Percentiles rank a stretch among this genome's conserved stretches.
Evolutionary conservation across 2,329 filamentous ascomycete genomes (phyloP).

Genomic region (Botrytis cinerea): DNA sequence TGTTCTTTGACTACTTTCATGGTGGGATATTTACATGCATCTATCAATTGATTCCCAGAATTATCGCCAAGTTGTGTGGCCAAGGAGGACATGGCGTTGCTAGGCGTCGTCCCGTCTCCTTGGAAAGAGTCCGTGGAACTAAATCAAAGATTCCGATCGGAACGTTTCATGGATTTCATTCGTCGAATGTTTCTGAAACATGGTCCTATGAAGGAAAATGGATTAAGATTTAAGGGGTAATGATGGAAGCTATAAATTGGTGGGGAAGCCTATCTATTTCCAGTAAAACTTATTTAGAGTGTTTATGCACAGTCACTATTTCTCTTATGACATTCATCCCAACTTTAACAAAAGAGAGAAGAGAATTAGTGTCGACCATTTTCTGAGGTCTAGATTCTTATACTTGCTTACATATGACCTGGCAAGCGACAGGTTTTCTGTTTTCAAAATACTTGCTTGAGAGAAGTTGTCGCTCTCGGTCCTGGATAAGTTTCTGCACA

Average conservation of each 20-base stretch:
- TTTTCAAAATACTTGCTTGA: not conserved
- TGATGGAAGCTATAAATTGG: not conserved
- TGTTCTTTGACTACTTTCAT: slow-evolving; percentile 19
- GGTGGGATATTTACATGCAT: not conserved
- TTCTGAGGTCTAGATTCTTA: not conserved
- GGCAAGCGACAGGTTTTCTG: not conserved
- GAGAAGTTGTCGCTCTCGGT: not conserved
- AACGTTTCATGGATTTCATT: slow-evolving; percentile 1
- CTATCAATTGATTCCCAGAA: not conserved
- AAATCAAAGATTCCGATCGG: not conserved
- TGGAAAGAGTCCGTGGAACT: slow-evolving; percentile 8
- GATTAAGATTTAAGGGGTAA: slow-evolving; percentile 6
- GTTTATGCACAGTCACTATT: not conserved
- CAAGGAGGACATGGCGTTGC: slow-evolving; percentile 6
- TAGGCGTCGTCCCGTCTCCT: slow-evolving; percentile 5
- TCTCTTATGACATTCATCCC: not conserved
- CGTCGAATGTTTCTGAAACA: not conserved
- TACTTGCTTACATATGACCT: not conserved
- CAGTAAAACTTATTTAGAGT: not conserved
- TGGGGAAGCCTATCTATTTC: not conserved
- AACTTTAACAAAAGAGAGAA: not conserved
- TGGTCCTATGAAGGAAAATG: not conserved
- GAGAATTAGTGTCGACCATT: not conserved
- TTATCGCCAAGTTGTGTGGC: not conserved
- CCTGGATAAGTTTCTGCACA: not conserved